Evolutionary conservation across 139 green algal species (phyloP), one percentile per base, ranked within the genome.

Genomic region (Chlorella sp.): DNA sequence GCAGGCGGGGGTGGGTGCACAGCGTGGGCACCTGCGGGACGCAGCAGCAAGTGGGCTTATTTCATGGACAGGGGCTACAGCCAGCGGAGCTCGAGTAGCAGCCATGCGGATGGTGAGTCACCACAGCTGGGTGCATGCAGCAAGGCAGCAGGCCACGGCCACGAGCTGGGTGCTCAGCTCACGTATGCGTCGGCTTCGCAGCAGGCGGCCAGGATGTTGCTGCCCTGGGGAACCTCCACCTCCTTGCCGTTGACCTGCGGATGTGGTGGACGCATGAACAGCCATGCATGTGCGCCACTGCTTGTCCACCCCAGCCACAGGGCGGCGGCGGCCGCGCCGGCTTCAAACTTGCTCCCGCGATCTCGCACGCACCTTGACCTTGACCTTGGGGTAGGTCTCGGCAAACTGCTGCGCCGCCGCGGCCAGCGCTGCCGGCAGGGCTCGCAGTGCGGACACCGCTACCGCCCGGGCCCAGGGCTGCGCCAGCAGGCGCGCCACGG

Each of bases 1-100:
- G 85, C n/a, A 88, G 76, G 30, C 79, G 30, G 14, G 85, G 85
- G 58, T 88, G 76, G 14, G 85, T 85, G 79, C 85, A 88, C 26
- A 88, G 44, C 9, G 85, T 88, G 51, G 85, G 85, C 26, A 88
- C 76, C 79, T 84, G 64, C 3, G 40, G 75, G 72, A 28, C 32
- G 65, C 51, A 24, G 51, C 22, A 54, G 51, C 13, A 20, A 16
- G 51, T 60, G 4, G 13, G 11, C 8, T n/a, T n/a, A n/a, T n/a
- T n/a, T n/a, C n/a, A n/a, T n/a, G n/a, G n/a, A n/a, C n/a, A n/a
- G n/a, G n/a, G n/a, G n/a, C n/a, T n/a, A n/a, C n/a, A n/a, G n/a
- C n/a, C n/a, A n/a, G n/a, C n/a, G n/a, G n/a, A n/a, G n/a, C n/a
- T n/a, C n/a, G n/a, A n/a, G n/a, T n/a, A n/a, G n/a, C n/a, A n/a